Percentiles rank a stretch among this genome's conserved stretches.
Conservation (phyloP, 106 monocot genomes). For the Alisma plantagoaquatica region DNA sequence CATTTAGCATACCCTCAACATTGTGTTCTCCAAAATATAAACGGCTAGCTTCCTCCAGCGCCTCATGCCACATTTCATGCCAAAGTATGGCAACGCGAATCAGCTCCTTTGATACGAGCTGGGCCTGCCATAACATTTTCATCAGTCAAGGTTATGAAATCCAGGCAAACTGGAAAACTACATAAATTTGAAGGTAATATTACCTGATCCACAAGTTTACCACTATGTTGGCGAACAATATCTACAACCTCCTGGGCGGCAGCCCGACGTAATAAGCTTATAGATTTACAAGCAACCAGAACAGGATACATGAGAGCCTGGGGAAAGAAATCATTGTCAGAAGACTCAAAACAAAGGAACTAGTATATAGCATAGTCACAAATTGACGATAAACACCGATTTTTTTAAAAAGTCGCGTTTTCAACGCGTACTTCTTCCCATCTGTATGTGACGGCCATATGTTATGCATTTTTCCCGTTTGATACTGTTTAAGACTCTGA, state of each 20-base stretch:
- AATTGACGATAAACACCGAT: no score
- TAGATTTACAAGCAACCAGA: constrained; percentile 97
- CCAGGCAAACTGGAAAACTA: neutral
- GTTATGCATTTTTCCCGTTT: no score
- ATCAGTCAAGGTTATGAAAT: neutral
- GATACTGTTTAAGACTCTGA: no score
- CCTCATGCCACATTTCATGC: constrained; percentile 99
- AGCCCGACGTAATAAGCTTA: constrained; percentile 71
- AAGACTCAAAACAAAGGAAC: no score
- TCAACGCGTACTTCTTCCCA: no score
- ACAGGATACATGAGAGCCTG: constrained; percentile 99
- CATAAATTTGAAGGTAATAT: constrained; percentile 4
- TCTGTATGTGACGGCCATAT: no score
- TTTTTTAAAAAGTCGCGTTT: no score
- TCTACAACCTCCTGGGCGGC: constrained; percentile 97
- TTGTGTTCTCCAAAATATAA: constrained; percentile 98
- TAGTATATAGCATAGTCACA: no score
- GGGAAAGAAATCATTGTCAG: no score
- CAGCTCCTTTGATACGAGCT: constrained; percentile 96
- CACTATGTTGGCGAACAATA: constrained; percentile 96
- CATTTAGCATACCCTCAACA: constrained; percentile 90
- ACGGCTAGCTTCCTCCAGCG: constrained; percentile 97
- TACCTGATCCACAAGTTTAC: constrained; percentile 94
- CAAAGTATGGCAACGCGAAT: constrained; percentile 97
- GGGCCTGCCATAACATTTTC: constrained; percentile 38